phyloP scores from a whole-genome alignment of 2,329 filamentous ascomycete genomes.

The Aspergillus sp. region DNA sequence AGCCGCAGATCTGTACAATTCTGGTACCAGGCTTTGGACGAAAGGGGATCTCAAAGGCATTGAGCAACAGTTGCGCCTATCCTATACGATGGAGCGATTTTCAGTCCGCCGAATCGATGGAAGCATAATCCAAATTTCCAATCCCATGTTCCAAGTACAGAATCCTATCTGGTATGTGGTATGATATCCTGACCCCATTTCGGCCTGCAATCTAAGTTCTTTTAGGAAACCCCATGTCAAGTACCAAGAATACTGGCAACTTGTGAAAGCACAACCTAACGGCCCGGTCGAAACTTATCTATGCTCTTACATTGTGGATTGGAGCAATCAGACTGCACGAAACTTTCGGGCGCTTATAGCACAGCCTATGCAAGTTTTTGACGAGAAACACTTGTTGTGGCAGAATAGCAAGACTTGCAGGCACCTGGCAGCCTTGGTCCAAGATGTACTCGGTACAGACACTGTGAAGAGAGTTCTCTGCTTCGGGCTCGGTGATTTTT shows the following conservation, averaged over 20 bases:
- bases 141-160: slow-evolving; percentile 3
- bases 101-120: slow-evolving; percentile 2
- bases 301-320: slow-evolving; percentile 2
- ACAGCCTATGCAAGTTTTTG: slow-evolving; percentile 2
- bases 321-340: slow-evolving; percentile 4
- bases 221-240: slow-evolving; percentile 2
- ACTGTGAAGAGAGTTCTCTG: slow-evolving; percentile 3
- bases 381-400: slow-evolving; percentile 2
- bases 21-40: background rate
- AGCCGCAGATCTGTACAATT: slow-evolving; percentile 2
- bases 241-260: slow-evolving; percentile 4
- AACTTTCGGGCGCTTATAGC: slow-evolving; percentile 2
- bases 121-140: slow-evolving; percentile 1
- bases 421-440: background rate
- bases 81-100: slow-evolving; percentile 1
- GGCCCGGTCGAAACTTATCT: slow-evolving; percentile 1
- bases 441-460: slow-evolving; percentile 3
- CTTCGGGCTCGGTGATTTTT: slow-evolving; percentile 2
- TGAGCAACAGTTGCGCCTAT: background rate
- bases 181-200: background rate
- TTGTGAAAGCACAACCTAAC: slow-evolving; percentile 1
- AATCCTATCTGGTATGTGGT: slow-evolving; percentile 3
- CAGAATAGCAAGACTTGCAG: slow-evolving; percentile 1
- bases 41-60: slow-evolving; percentile 1
- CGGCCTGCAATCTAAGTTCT: background rate